Conservation (phyloP, 257 asterid species). For the Nicotiana benthamiana region DNA sequence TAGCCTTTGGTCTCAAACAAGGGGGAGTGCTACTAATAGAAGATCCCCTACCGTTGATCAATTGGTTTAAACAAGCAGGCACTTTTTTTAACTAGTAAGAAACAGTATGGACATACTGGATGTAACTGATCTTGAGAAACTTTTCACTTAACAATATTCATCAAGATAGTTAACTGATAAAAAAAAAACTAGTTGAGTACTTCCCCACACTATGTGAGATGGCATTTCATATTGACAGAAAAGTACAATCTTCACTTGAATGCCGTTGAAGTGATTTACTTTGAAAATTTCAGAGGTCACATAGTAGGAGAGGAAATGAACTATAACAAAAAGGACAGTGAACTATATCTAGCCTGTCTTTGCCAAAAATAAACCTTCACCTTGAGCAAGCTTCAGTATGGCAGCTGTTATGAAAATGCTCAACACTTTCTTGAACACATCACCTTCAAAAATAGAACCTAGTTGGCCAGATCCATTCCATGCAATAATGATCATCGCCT, state of each 20-base stretch:
- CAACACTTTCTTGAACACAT: slow-evolving; percentile 73
- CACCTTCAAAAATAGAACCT: slow-evolving; percentile 47
- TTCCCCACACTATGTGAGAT: not conserved
- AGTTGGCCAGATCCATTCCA: slow-evolving; percentile 79
- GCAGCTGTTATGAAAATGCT: slow-evolving; percentile 95
- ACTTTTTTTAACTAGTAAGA: not conserved
- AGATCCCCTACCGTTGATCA: not conserved
- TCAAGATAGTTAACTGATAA: not conserved
- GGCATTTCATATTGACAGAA: not conserved
- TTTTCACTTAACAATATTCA: not conserved
- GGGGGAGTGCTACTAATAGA: not conserved
- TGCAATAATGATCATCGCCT: slow-evolving; percentile 94
- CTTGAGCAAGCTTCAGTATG: slow-evolving; percentile 72
- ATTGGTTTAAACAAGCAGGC: not conserved
- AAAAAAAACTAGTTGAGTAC: not conserved
- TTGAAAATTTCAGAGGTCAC: not conserved
- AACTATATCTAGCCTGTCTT: not conserved
- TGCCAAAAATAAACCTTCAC: slow-evolving; percentile 27
- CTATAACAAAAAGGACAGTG: too few relatives aligned
- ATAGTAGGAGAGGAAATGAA: too few relatives aligned
- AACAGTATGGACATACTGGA: not conserved
- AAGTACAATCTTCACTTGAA: not conserved
- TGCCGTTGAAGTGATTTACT: not conserved
- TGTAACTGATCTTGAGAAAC: not conserved
- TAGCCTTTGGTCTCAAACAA: not conserved